Evolutionary conservation across 129 eudicot genomes (phyloP).

Genomic region (Sambucus nigra): DNA sequence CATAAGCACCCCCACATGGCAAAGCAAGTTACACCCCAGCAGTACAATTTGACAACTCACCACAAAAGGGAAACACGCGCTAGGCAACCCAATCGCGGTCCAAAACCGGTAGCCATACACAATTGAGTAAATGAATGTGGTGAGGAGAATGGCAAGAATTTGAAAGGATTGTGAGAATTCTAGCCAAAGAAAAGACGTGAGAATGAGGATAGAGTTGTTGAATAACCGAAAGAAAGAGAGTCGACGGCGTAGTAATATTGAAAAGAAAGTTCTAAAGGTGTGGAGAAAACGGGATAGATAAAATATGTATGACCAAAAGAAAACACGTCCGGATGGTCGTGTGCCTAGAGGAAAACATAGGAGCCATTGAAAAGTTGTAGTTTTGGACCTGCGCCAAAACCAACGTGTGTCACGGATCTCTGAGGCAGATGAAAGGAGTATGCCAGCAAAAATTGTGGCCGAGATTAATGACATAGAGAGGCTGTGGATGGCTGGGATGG

Average conservation of each 20-base stretch:
- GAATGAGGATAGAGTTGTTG: slow-evolving; percentile 9
- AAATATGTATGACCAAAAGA: slow-evolving; percentile 21
- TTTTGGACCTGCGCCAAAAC: slow-evolving; percentile 8
- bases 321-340: slow-evolving; percentile 19
- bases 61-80: slow-evolving; percentile 76
- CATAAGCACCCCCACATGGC: slow-evolving; percentile 61
- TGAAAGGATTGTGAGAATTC: slow-evolving; percentile 19
- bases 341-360: slow-evolving; percentile 22
- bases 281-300: slow-evolving; percentile 21
- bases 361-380: slow-evolving; percentile 16
- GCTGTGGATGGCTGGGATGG: neutral
- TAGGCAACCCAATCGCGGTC: slow-evolving; percentile 72
- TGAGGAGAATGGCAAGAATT: slow-evolving; percentile 15
- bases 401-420: slow-evolving; percentile 1
- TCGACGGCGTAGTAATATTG: neutral
- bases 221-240: slow-evolving; percentile 10
- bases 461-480: neutral
- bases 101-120: slow-evolving; percentile 86
- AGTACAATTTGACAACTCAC: slow-evolving; percentile 56
- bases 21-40: slow-evolving; percentile 41
- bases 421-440: neutral
- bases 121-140: slow-evolving; percentile 41
- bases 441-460: neutral
- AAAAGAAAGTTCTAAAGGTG: slow-evolving; percentile 3
- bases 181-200: slow-evolving; percentile 11